A percentile compares a stretch with the other conserved stretches of the same genome.
phyloP scores from a whole-genome alignment of 75 land plant species.

The Pinus tabuliformis region DNA sequence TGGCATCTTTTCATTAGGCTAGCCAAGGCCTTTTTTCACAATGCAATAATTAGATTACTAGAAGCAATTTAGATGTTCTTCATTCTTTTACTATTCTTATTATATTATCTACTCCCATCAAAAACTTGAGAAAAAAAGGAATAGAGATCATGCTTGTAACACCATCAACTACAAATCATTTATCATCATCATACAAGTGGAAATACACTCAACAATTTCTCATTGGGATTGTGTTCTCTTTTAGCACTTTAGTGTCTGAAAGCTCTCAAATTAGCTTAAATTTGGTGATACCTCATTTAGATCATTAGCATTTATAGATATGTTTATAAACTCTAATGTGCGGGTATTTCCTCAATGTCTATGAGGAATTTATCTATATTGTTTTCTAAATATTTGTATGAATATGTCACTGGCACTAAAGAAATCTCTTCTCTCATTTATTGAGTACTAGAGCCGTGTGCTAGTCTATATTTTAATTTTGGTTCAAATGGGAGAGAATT shows the following conservation, averaged over 20 bases:
- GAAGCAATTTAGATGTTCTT: no score
- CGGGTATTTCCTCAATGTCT: not conserved
- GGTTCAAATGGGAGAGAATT: conserved; percentile 19
- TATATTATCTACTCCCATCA: conserved; percentile 20
- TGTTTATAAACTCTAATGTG: not conserved
- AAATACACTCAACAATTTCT: conserved; percentile 77
- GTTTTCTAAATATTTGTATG: not conserved
- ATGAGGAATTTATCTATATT: not conserved
- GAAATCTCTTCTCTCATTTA: not conserved
- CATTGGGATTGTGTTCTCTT: conserved; percentile 34
- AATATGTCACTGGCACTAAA: not conserved
- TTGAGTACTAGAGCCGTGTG: not conserved
- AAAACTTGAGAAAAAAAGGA: conserved; percentile 68
- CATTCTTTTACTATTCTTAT: no score
- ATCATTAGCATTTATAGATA: not conserved
- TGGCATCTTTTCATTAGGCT: no score
- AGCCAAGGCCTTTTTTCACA: no score
- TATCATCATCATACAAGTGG: conserved; percentile 60
- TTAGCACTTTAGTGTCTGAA: conserved; percentile 8
- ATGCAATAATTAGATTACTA: no score
- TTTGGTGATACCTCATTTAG: conserved; percentile 3
- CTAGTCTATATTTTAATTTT: conserved; percentile 1
- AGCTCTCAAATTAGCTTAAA: conserved; percentile 8
- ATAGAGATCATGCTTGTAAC: conserved; percentile 86
- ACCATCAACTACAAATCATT: conserved; percentile 88